Evolutionary conservation across 177 flowering plant species (phyloP), one percentile per base, ranked within the genome.

Genomic region (Vitis hybrid): DNA sequence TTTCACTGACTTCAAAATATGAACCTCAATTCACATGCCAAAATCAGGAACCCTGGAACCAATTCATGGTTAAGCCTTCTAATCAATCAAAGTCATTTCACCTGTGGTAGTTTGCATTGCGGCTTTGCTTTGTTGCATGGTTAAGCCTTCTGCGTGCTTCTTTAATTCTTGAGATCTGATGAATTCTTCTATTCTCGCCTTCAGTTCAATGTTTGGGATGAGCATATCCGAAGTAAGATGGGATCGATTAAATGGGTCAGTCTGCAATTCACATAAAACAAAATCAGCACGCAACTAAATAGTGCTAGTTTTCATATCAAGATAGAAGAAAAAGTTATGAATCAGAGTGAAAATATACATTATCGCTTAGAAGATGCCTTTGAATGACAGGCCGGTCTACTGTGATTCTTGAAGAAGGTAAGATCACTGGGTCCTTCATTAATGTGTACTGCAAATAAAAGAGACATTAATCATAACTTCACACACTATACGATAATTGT

Each of bases 181-280:
- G 66, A 94, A 94, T 75, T 88, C 96, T 65, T 89, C 89, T 31
- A 95, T 95, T 79, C 80, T 86, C 49, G 85, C 85, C 80, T 90
- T 92, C 81, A 95, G 70, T 76, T 92, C 97, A 10, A 28, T 52
- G 74, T 90, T 57, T 1, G 99, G 92, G 67, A 95, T 94, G 71
- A 95, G 83, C 99, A 94, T 92, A 63, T 95, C 98, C 67, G 85
- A 78, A 2, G 95, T 95, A 51, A 94, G 97, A 71, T 86, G 98
- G 14, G 97, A 89, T 11, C 98, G 97, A 75, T 90, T 94, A 82
- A 94, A 96, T 15, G 99, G 99, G 66, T 96, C 98, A 5, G 91
- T 82, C 99, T 96, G 89, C 72, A 74, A 76, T 54, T 67, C 61
- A 71, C 57, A 58, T 10, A 12, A 58, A 28, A 11, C 47, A 38